Evolutionary conservation across 139 green algal species (phyloP).

Genomic region (Diplosphaera chodatii): DNA sequence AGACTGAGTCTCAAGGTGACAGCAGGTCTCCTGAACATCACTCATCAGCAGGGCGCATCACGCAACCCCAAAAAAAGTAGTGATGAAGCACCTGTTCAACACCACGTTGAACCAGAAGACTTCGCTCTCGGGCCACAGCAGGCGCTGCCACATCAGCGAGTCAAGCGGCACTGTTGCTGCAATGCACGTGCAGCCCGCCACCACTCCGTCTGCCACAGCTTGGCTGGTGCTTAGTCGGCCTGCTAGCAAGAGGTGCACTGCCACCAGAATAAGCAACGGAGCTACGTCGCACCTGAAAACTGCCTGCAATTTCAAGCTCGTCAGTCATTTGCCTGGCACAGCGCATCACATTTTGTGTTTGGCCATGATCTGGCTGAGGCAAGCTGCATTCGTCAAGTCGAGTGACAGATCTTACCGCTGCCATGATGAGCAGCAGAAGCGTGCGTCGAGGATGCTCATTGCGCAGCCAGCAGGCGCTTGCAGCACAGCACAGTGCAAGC

Average conservation of each 20-base stretch:
- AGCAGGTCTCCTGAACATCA: too few relatives aligned
- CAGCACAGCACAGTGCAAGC: constrained; percentile 39
- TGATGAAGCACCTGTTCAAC: constrained; percentile 62
- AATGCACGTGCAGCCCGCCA: too few relatives aligned
- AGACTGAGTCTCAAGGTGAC: too few relatives aligned
- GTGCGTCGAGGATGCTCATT: background rate
- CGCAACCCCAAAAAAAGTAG: too few relatives aligned
- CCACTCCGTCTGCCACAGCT: constrained; percentile 11
- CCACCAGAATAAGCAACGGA: constrained; percentile 53
- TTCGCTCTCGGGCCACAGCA: constrained; percentile 74
- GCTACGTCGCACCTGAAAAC: constrained; percentile 74
- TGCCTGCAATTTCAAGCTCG: constrained; percentile 33
- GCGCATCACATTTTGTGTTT: too few relatives aligned
- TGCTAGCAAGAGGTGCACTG: constrained; percentile 48
- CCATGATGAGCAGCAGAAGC: constrained; percentile 35
- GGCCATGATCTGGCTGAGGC: too few relatives aligned
- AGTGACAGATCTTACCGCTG: too few relatives aligned
- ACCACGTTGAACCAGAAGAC: constrained; percentile 85
- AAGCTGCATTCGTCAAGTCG: too few relatives aligned
- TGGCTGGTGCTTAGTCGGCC: constrained; percentile 10
- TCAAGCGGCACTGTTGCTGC: constrained; percentile 58
- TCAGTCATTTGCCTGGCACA: too few relatives aligned
- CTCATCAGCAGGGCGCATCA: too few relatives aligned
- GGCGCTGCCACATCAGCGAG: constrained; percentile 62
- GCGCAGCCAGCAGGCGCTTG: constrained; percentile 36